Base-by-base conservation (phyloP, 2,329 filamentous ascomycete species). In the Xylariales sp. region DNA sequence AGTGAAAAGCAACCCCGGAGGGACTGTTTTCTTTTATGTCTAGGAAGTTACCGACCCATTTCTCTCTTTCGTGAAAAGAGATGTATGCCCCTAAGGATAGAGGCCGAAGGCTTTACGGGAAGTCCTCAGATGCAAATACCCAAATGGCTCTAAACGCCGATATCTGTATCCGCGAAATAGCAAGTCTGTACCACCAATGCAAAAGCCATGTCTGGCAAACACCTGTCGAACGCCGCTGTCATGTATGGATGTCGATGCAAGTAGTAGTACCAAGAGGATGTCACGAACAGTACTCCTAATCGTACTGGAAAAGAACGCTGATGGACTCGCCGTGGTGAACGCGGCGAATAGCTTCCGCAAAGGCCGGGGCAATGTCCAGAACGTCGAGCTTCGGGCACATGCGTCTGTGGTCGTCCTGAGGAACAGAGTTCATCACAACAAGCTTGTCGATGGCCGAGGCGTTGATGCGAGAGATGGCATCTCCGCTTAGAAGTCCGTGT, bases 321-420 rank as follows among this genome's bases (percentile, higher is more conserved):
- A 98, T 96, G 58, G 88, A 95, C 70, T 98, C 93, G 57, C 93
- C 93, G 64, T 97, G 90, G 66, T 98, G 93, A 44, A 97, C 91
- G 49, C 93, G 82, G 50, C 93, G 86, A 54, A 97, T 96, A 38
- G 93, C 88, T 75, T 97, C 91, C 46, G 88, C 90, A 62, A 97
- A 96, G 44, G 95, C 83, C 52, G 87, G 84, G 42, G 88, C 87
- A 47, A 97, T 82, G 58, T 97, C 91, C 48, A 98, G 69, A 35
- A 96, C 86, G 62, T 95, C 89, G 38, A 98, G 71, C 70, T 97
- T 97, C 28, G 86, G 79, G 60, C 91, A 95, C 39, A 81, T 64
- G 49, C 70, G 74, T 58, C 80, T 72, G 66, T 97, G 86, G 52
- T 95, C 86, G 25, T 82, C 72, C 63, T 97, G 93, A 33, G 91